Base-by-base conservation (phyloP, 768 basidiomycete genomes). In the Pluteus cervinus region DNA sequence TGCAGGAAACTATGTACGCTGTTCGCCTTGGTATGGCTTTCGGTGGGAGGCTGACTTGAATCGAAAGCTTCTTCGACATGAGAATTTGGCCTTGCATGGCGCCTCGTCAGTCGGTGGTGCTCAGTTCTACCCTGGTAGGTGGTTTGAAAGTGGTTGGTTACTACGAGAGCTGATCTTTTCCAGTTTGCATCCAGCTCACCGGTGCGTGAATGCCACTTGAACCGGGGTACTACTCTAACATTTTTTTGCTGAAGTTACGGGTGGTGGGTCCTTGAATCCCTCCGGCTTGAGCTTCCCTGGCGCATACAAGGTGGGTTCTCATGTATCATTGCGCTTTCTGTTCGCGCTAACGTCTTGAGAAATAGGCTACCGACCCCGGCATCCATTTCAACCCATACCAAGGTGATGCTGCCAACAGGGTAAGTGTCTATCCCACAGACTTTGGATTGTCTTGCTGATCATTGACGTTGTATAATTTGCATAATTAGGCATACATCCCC, bases 241-340 rank as follows among this genome's bases (percentile, higher is more conserved):
- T 10, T 10, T 10, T 39, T n/a, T n/a, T n/a, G n/a, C 12, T 29
- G 14, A 11, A 55, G 61, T 65, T 1, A 61, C 60, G 26, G 58
- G 58, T 18, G 62, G 63, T 26, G 62, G 62, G 16, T 48, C 47
- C 11, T 48, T 63, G 15, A 57, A 54, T 21, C 63, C 61, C 1
- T 62, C 63, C 15, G 60, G 61, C 23, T 48, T 65, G 9, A 52
- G 54, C 36, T 65, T 65, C 58, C 62, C 62, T 16, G 62, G 62
- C 21, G 42, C 58, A 7, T 65, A 63, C 47, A 55, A 48, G 41
- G 61, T 57, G 12, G 11, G 30, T 24, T 18, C 26, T 9, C 9
- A 28, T 9, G 9, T n/a, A n/a, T n/a, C n/a, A n/a, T n/a, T n/a
- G n/a, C n/a, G n/a, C n/a, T n/a, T n/a, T n/a, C n/a, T n/a, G n/a